phyloP scores from a whole-genome alignment of 345 rosid genomes.

The Limnanthes douglasii region DNA sequence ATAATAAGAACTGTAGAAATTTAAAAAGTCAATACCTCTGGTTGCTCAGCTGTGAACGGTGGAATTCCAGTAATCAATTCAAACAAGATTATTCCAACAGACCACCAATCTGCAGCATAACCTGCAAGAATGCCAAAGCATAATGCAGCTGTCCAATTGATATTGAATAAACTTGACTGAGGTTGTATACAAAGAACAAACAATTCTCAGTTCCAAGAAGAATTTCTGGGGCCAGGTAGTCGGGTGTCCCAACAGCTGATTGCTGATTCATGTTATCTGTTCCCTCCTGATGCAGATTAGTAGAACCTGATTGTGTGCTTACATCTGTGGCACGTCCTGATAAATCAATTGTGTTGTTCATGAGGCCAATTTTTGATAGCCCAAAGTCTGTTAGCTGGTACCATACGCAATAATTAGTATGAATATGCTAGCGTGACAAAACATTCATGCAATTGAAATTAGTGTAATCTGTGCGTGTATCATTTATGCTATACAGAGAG shows the following conservation, averaged over 20 bases:
- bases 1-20: no score
- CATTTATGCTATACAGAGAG: no score
- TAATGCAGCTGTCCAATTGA: constrained; percentile 9
- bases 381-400: constrained; percentile 87
- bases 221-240: constrained; percentile 84
- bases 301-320: constrained; percentile 19
- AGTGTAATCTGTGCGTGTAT: no score
- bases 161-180: constrained; percentile 5
- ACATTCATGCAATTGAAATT: constrained; percentile 1
- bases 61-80: constrained; percentile 74
- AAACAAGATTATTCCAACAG: constrained; percentile 73
- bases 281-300: constrained; percentile 20
- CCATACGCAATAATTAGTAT: constrained; percentile 15
- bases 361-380: constrained; percentile 71
- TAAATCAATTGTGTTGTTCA: constrained; percentile 62
- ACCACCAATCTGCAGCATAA: constrained; percentile 83
- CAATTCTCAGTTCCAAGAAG: constrained; percentile 86
- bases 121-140: constrained; percentile 31
- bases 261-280: constrained; percentile 28
- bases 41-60: constrained; percentile 54
- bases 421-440: constrained; percentile 5
- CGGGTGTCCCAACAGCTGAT: constrained; percentile 83
- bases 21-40: constrained; percentile 38
- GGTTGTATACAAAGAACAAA: constrained; percentile 30
- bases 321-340: constrained; percentile 34